phyloP scores from a whole-genome alignment of 1,139 yeast species.

The Kodamaea sp. region DNA sequence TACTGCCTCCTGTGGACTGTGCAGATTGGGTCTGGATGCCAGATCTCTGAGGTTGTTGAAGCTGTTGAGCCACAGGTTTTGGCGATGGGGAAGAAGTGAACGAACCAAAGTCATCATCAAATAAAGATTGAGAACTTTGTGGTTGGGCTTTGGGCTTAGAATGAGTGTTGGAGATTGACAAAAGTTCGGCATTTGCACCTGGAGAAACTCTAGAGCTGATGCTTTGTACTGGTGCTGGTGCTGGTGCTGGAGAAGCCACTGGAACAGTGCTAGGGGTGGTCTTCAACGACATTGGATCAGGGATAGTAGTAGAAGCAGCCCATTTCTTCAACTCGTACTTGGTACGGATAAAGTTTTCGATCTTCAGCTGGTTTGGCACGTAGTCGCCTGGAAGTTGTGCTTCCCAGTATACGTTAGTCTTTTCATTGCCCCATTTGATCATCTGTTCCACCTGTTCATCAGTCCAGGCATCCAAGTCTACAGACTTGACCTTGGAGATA shows the following conservation, averaged over 20 bases:
- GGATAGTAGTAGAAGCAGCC: constrained; percentile 55
- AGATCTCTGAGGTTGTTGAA: constrained; percentile 2
- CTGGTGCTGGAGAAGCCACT: neutral
- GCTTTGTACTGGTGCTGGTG: neutral
- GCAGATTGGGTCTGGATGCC: constrained; percentile 20
- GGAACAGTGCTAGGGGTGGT: constrained; percentile 5
- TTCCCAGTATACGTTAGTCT: constrained; percentile 84
- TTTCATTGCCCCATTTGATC: constrained; percentile 83
- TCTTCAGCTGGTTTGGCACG: constrained; percentile 80
- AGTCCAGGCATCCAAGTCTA: constrained; percentile 95
- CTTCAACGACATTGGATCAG: constrained; percentile 55
- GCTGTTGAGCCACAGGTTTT: constrained; percentile 7
- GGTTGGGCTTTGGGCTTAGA: no score
- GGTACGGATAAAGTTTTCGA: constrained; percentile 86
- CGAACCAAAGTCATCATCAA: constrained; percentile 46
- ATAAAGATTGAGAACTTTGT: constrained; percentile 10
- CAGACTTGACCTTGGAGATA: constrained; percentile 81
- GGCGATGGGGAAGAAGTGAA: constrained; percentile 34
- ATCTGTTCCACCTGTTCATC: constrained; percentile 85
- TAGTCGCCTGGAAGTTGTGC: constrained; percentile 68
- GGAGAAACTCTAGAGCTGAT: neutral
- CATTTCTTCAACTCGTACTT: constrained; percentile 91
- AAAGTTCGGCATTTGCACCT: constrained; percentile 4
- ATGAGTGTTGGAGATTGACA: constrained; percentile 3
- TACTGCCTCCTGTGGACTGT: constrained; percentile 39